Evolutionary conservation across 75 land plant species (phyloP), one percentile per base, ranked within the genome.

Genomic region (Azolla pinnata): DNA sequence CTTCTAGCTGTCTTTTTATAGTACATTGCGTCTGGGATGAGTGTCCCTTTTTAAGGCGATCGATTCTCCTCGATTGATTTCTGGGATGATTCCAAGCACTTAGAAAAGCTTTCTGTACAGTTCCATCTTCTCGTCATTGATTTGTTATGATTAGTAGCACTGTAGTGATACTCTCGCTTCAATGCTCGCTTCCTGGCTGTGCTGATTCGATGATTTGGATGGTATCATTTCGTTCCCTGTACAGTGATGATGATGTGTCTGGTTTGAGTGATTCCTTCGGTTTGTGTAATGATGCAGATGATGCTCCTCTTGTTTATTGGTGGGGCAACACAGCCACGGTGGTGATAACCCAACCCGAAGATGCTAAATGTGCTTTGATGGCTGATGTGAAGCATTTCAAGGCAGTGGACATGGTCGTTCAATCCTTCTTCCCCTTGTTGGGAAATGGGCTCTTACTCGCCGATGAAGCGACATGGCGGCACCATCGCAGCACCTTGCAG

Each of bases 381-480:
- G 10, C 50, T 16, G 50, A 47, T 9, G 18, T 47, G 4, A 47
- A 47, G 26, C 42, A 75, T 57, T 31, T 77, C 4, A 79, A 76
- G 2, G 81, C 66, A 62, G 64, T 79, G 1, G 55, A 66, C 19
- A 40, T 75, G 9, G 46, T 73, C 14, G 56, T 62, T 4, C 69
- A 74, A 42, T 59, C 33, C 9, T 60, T 65, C 16, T 49, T 56
- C 2, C 69, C 70, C 1, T 54, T 89, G 60, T 50, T 80, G 19
- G 96, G 96, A 18, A 60, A 70, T 38, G 83, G 96, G 19, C 65
- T 89, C 60, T 12, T 80, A 12, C 67, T 63, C 59, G 75, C 86
- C 14, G 67, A 76, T 26, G 96, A 90, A 5, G 65, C 30, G 21
- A 45, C 60, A 4, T 89, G 96, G 96, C 79, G 63, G 5, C 72